phyloP scores from a whole-genome alignment of 192 early-diverging fungal species.

The Backusella psychrophila region DNA sequence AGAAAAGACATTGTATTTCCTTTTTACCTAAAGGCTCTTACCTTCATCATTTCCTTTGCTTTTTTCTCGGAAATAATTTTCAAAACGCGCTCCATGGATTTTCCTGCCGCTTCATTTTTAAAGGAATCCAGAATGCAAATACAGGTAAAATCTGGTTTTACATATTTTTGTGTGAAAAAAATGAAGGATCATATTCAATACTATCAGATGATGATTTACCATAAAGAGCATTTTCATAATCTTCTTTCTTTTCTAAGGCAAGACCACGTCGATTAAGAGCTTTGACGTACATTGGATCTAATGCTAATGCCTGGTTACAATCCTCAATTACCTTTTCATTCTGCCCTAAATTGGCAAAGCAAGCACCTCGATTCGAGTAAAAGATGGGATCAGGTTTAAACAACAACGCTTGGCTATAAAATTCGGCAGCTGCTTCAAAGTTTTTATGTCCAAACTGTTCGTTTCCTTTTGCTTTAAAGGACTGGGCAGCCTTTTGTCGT shows the following conservation, averaged over 20 bases:
- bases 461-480: conserved; percentile 88
- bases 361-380: conserved; percentile 95
- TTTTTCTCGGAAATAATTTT: conserved; percentile 77
- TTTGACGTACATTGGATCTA: conserved; percentile 90
- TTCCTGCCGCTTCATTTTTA: conserved; percentile 77
- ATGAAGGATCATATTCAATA: neutral
- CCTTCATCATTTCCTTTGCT: conserved; percentile 73
- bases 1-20: neutral
- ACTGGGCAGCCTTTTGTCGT: conserved; percentile 62
- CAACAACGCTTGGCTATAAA: conserved; percentile 88
- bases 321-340: conserved; percentile 80
- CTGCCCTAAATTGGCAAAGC: conserved; percentile 74
- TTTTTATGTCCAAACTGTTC: conserved; percentile 78
- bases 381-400: conserved; percentile 83
- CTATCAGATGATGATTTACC: conserved; percentile 26
- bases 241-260: conserved; percentile 53
- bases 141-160: conserved; percentile 75
- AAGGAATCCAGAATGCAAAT: conserved; percentile 95
- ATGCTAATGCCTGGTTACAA: conserved; percentile 75
- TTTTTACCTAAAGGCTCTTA: neutral
- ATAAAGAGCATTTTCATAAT: conserved; percentile 52
- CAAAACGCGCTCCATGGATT: conserved; percentile 85
- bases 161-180: neutral
- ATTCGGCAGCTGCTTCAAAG: conserved; percentile 79
- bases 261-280: conserved; percentile 59